A percentile compares a stretch with the other conserved stretches of the same genome.
Conservation (phyloP, 192 early-diverging fungal species). For the Neocallimastix lanati region DNA sequence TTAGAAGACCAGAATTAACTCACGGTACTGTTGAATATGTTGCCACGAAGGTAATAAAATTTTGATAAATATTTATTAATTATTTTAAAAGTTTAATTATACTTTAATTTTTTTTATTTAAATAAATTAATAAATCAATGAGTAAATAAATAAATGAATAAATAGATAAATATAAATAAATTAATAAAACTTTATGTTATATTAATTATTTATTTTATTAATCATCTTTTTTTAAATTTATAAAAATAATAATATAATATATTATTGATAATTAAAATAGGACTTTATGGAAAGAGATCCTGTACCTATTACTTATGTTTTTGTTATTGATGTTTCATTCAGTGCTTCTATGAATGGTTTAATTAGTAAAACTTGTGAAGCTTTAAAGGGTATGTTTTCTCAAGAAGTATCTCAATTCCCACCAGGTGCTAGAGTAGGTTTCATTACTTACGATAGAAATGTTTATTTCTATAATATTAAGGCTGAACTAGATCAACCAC, state of each 20-base stretch:
- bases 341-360: constrained; percentile 69
- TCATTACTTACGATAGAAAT: constrained; percentile 75
- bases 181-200: too few species aligned
- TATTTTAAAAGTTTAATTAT: too few species aligned
- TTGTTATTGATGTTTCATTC: constrained; percentile 91
- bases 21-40: constrained; percentile 82
- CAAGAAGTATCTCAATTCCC: constrained; percentile 19
- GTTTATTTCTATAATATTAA: constrained; percentile 94
- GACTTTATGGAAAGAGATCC: constrained; percentile 43
- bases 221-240: too few species aligned
- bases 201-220: too few species aligned
- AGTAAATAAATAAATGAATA: too few species aligned
- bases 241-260: too few species aligned
- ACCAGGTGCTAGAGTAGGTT: constrained; percentile 50
- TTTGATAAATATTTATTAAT: too few species aligned
- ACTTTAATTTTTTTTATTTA: too few species aligned
- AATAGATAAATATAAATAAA: too few species aligned
- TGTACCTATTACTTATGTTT: constrained; percentile 53
- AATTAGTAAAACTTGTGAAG: constrained; percentile 41
- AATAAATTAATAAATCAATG: too few species aligned
- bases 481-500: constrained; percentile 60
- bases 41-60: constrained; percentile 41
- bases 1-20: constrained; percentile 69
- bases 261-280: too few species aligned
- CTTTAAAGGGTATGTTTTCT: constrained; percentile 27